Conservation (phyloP, 2,329 filamentous ascomycete species). For the Hypoxylon sp. region DNA sequence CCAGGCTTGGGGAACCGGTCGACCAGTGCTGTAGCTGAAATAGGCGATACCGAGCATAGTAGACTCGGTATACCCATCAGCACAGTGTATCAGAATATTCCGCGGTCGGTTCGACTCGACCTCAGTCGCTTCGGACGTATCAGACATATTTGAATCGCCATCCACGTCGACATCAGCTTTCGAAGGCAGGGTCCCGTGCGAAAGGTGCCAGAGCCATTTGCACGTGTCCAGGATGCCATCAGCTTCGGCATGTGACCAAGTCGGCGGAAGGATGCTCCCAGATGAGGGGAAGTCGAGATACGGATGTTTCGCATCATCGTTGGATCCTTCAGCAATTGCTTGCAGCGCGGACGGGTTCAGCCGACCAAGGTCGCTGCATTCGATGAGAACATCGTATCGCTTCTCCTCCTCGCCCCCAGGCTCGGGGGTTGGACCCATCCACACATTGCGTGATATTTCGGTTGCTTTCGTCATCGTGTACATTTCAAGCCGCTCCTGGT, state of each 20-base stretch:
- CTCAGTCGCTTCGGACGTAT: slow-evolving; percentile 52
- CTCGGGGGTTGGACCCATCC: slow-evolving; percentile 89
- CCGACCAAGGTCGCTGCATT: slow-evolving; percentile 87
- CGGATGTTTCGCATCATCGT: slow-evolving; percentile 58
- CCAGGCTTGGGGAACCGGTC: slow-evolving; percentile 88
- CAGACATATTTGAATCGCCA: slow-evolving; percentile 63
- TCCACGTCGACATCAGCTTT: slow-evolving; percentile 55
- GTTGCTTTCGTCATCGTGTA: slow-evolving; percentile 91
- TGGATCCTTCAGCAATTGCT: slow-evolving; percentile 70
- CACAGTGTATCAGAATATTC: slow-evolving; percentile 91
- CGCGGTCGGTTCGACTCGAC: slow-evolving; percentile 62
- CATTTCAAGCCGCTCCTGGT: slow-evolving; percentile 93
- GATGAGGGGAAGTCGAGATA: slow-evolving; percentile 90
- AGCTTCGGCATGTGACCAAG: slow-evolving; percentile 85
- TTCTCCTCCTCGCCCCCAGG: slow-evolving; percentile 69
- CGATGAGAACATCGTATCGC: slow-evolving; percentile 88
- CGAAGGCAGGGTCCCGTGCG: slow-evolving; percentile 72
- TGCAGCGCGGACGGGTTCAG: slow-evolving; percentile 79
- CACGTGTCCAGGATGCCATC: slow-evolving; percentile 89
- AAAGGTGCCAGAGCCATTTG: slow-evolving; percentile 89
- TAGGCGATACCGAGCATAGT: slow-evolving; percentile 92
- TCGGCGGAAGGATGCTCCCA: slow-evolving; percentile 89
- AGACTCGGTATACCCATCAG: slow-evolving; percentile 96
- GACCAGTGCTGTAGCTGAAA: slow-evolving; percentile 90
- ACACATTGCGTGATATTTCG: slow-evolving; percentile 91